phyloP scores from a whole-genome alignment of 768 basidiomycete genomes.

The Xerocomellus intermedius region DNA sequence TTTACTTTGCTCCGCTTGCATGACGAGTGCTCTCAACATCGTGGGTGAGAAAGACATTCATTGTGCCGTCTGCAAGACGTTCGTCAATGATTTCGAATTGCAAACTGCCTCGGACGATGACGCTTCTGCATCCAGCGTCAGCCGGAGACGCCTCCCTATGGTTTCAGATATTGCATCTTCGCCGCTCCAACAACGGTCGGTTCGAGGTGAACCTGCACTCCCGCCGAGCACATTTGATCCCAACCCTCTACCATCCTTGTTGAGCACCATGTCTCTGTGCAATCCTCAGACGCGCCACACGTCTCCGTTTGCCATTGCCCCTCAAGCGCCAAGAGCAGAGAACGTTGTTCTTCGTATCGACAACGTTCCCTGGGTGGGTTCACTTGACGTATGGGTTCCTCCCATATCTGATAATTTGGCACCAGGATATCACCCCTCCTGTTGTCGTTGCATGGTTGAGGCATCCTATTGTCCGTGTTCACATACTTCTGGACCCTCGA shows the following conservation, averaged over 20 bases:
- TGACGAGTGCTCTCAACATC: slow-evolving; percentile 85
- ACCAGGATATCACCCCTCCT: slow-evolving; percentile 79
- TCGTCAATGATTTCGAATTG: slow-evolving; percentile 69
- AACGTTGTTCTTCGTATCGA: slow-evolving; percentile 76
- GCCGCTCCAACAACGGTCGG: slow-evolving; percentile 26
- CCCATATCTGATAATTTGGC: slow-evolving; percentile 5
- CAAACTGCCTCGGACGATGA: slow-evolving; percentile 30
- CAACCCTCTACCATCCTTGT: slow-evolving; percentile 30
- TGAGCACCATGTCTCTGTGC: slow-evolving; percentile 32
- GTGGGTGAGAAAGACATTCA: slow-evolving; percentile 88
- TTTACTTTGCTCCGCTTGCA: slow-evolving; percentile 73
- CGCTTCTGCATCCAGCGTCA: slow-evolving; percentile 13
- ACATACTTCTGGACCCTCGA: slow-evolving; percentile 76
- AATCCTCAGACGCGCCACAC: slow-evolving; percentile 20
- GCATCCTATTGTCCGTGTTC: slow-evolving; percentile 61
- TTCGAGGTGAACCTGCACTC: slow-evolving; percentile 26
- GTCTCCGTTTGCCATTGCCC: slow-evolving; percentile 9
- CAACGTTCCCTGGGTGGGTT: slow-evolving; percentile 83
- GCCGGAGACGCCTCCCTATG: slow-evolving; percentile 11
- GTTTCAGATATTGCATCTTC: slow-evolving; percentile 17
- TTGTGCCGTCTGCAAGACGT: slow-evolving; percentile 73
- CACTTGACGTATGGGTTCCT: background rate
- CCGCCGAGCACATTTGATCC: slow-evolving; percentile 29
- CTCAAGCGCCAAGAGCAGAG: slow-evolving; percentile 29
- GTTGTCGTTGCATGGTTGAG: slow-evolving; percentile 68